These are phyloP conservation scores for Isoetes taiwanensis DNA, from an alignment of 75 land plant species.

Conservation along the genomic window DNA sequence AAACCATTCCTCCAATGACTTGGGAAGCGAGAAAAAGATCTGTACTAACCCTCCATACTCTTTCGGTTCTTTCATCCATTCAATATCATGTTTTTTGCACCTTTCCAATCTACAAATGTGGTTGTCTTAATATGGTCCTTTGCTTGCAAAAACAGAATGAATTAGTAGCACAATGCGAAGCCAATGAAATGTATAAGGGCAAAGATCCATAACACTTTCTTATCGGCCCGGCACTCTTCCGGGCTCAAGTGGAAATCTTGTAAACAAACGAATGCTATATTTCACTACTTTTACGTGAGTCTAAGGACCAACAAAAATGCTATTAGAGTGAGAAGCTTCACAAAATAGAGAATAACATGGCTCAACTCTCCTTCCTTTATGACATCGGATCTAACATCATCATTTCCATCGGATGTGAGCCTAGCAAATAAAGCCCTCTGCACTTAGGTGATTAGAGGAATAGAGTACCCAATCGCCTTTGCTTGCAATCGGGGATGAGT, in stretches of 20 bases:
- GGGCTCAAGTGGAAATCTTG: conserved; percentile 35
- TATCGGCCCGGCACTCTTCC: conserved; percentile 48
- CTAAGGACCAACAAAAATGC: conserved; percentile 44
- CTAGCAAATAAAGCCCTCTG: conserved; percentile 44
- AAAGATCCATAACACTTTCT: conserved; percentile 18
- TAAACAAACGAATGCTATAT: conserved; percentile 30
- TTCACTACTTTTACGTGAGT: conserved; percentile 48
- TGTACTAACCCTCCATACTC: conserved; percentile 51
- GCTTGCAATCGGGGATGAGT: conserved; percentile 53
- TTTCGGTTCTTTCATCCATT: conserved; percentile 35
- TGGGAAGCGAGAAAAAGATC: not conserved
- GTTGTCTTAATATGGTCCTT: conserved; percentile 1
- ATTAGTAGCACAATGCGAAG: conserved; percentile 27
- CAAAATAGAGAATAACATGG: conserved; percentile 28
- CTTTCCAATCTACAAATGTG: conserved; percentile 6
- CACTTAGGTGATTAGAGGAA: conserved; percentile 60
- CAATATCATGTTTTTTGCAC: conserved; percentile 8
- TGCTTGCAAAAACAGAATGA: conserved; percentile 19
- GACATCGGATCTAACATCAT: not conserved
- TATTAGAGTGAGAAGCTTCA: conserved; percentile 41
- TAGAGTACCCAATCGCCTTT: conserved; percentile 51
- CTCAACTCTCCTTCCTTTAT: conserved; percentile 16
- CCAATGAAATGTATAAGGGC: conserved; percentile 35
- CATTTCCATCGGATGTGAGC: conserved; percentile 18
- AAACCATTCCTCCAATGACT: conserved; percentile 36